Evolutionary conservation across 208 protist species (phyloP).

Genomic region (Wallacemonas sp.): DNA sequence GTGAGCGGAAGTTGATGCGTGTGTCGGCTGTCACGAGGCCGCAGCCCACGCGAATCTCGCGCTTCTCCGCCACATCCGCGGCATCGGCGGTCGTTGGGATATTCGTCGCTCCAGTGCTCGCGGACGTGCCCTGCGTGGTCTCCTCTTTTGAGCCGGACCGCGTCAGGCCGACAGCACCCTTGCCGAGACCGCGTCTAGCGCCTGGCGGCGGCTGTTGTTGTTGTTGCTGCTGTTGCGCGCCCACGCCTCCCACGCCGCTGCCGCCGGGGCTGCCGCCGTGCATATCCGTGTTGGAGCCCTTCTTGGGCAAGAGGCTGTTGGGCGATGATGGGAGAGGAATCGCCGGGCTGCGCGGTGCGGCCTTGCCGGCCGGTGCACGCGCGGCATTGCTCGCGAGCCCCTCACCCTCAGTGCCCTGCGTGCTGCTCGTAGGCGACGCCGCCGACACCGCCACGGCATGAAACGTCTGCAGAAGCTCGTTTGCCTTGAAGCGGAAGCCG

Average conservation of each 20-base stretch:
- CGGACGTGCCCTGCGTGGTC: background rate
- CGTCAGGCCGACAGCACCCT: background rate
- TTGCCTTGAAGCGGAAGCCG: constrained; percentile 66
- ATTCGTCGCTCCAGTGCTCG: background rate
- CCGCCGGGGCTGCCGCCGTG: constrained; percentile 7
- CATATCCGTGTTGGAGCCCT: background rate
- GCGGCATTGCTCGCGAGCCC: background rate
- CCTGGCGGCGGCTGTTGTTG: background rate
- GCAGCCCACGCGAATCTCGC: constrained; percentile 44
- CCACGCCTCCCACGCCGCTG: too few species aligned
- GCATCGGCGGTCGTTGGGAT: background rate
- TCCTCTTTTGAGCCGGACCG: constrained; percentile 2
- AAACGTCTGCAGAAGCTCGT: constrained; percentile 55
- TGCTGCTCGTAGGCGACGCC: background rate
- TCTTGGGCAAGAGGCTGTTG: background rate
- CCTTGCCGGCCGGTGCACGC: background rate
- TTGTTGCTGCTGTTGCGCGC: background rate
- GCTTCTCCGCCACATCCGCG: background rate
- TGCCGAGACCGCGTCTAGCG: background rate
- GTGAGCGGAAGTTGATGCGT: constrained; percentile 75
- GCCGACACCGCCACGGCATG: constrained; percentile 1
- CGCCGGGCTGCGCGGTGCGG: constrained; percentile 10
- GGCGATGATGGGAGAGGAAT: constrained; percentile 16
- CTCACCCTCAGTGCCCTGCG: background rate
- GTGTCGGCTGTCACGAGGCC: constrained; percentile 72